Conservation (phyloP, 2,329 filamentous ascomycete genomes). For the Ophiostoma triangulosporum region DNA sequence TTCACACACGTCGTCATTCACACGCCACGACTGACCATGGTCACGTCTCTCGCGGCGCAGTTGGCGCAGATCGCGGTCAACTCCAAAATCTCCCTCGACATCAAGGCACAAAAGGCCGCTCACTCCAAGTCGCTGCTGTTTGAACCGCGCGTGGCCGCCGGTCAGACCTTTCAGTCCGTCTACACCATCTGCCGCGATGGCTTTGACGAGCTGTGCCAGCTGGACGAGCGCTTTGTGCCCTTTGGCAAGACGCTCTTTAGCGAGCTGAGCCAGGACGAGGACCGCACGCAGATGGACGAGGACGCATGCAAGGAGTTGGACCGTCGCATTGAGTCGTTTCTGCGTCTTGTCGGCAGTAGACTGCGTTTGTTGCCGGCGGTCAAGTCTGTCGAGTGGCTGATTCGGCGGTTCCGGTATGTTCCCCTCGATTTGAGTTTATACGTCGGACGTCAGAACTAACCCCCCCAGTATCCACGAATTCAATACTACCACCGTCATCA, state of each 20-base stretch:
- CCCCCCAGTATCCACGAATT: constrained; percentile 67
- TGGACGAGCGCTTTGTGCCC: constrained; percentile 64
- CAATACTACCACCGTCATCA: constrained; percentile 64
- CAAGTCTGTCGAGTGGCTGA: constrained; percentile 88
- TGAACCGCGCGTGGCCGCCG: constrained; percentile 68
- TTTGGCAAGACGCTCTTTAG: constrained; percentile 78
- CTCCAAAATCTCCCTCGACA: constrained; percentile 79
- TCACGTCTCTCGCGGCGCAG: constrained; percentile 73
- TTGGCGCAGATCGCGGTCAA: constrained; percentile 82
- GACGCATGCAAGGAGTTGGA: constrained; percentile 75
- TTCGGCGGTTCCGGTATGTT: constrained; percentile 72
- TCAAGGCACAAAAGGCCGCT: constrained; percentile 81
- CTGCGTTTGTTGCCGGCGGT: constrained; percentile 76
- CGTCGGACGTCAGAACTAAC: neutral
- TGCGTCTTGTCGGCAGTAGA: constrained; percentile 63
- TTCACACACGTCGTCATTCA: neutral
- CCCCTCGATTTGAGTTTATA: neutral
- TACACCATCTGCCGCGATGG: constrained; percentile 80
- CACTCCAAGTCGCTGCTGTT: constrained; percentile 95
- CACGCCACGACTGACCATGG: constrained; percentile 12
- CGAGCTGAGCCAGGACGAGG: constrained; percentile 80
- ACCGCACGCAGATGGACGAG: constrained; percentile 70
- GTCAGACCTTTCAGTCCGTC: constrained; percentile 80
- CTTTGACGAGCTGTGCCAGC: constrained; percentile 77
- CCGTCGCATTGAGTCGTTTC: constrained; percentile 62